Conservation (phyloP, 2,329 filamentous ascomycete genomes). For the Chaetomiaceae sp. region DNA sequence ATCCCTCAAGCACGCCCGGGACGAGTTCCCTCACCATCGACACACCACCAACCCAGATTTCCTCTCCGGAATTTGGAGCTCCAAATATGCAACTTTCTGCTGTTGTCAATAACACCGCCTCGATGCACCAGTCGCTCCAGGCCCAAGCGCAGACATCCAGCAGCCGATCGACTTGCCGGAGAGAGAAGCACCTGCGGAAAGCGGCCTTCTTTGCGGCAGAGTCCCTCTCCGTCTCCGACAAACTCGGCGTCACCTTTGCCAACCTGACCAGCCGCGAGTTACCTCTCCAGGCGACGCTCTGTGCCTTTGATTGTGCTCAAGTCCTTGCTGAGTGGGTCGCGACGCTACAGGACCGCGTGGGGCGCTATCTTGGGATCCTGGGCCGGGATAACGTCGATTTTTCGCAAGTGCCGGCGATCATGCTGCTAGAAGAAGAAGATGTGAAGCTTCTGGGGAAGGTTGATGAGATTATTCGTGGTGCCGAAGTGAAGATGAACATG, state of each 20-base stretch:
- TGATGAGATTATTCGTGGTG: constrained; percentile 68
- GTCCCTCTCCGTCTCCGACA: constrained; percentile 83
- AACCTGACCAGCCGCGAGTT: constrained; percentile 81
- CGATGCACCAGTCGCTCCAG: constrained; percentile 26
- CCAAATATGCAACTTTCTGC: constrained; percentile 35
- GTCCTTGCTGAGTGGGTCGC: constrained; percentile 93
- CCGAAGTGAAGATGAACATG: constrained; percentile 73
- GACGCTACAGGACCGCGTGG: constrained; percentile 90
- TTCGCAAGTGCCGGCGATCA: constrained; percentile 74
- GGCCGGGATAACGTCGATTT: constrained; percentile 79
- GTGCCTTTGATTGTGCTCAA: constrained; percentile 88
- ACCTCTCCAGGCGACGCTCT: constrained; percentile 85
- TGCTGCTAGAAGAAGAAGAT: constrained; percentile 90
- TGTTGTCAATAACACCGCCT: constrained; percentile 22
- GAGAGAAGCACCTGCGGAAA: constrained; percentile 83
- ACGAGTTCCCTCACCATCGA: constrained; percentile 46
- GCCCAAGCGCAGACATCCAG: constrained; percentile 31
- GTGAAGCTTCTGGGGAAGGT: constrained; percentile 80
- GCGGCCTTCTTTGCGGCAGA: constrained; percentile 95
- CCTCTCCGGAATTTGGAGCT: constrained; percentile 44
- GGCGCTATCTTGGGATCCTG: constrained; percentile 79
- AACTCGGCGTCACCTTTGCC: constrained; percentile 77
- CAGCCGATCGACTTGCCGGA: constrained; percentile 55
- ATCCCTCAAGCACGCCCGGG: constrained; percentile 45
- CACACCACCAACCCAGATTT: constrained; percentile 49